Percentiles rank a stretch among this genome's conserved stretches.
These are phyloP conservation scores for Bruguiera parviflora DNA, from an alignment of 345 rosid genomes.

Conservation along the genomic window DNA sequence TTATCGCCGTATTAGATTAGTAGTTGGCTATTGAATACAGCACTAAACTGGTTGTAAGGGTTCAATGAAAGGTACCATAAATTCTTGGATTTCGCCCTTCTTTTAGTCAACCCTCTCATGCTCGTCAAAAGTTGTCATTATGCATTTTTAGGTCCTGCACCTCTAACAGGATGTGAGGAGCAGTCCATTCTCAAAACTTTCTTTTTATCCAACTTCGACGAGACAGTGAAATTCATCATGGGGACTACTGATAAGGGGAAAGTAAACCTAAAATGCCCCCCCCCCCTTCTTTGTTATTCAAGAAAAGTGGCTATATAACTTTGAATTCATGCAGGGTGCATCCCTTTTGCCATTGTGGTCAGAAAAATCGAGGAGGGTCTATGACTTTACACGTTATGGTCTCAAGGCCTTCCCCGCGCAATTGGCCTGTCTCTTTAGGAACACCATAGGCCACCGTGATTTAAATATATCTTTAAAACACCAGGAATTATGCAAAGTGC, in stretches of 20 bases:
- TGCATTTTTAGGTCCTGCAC: constrained; percentile 2
- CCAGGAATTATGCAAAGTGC: too few species aligned
- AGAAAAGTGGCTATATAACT: too few species aligned
- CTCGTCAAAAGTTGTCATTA: not conserved
- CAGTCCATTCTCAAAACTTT: not conserved
- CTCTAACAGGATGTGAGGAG: not conserved
- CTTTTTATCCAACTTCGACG: not conserved
- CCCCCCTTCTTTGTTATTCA: too few species aligned
- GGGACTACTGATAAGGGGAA: not conserved
- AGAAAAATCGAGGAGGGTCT: not conserved
- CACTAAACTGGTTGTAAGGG: not conserved
- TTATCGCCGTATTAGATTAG: not conserved
- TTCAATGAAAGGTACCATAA: constrained; percentile 5
- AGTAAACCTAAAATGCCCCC: not conserved
- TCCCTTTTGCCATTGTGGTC: not conserved
- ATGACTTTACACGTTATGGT: constrained; percentile 7
- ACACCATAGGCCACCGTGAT: not conserved
- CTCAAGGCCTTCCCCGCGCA: not conserved
- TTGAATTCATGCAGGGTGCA: not conserved
- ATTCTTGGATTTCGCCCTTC: too few species aligned
- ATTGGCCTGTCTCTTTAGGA: not conserved
- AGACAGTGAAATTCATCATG: not conserved
- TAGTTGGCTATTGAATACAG: too few species aligned
- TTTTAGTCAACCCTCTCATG: too few species aligned
- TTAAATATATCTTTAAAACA: too few species aligned